Base-by-base conservation (phyloP, 768 basidiomycete species). In the Kwoniella dendrophila region DNA sequence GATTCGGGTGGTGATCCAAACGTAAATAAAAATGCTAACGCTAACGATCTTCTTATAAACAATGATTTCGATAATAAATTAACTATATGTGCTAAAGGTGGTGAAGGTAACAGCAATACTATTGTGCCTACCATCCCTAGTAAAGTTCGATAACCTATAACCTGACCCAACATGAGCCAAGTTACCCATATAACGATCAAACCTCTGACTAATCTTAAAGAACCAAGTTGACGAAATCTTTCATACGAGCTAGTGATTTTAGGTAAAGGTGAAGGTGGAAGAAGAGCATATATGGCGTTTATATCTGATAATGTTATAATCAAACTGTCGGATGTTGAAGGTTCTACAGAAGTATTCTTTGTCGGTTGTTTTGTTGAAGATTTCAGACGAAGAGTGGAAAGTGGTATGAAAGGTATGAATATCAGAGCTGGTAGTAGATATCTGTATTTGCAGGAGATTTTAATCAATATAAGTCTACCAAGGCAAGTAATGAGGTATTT, bases 21-120 rank as follows among this genome's bases (percentile, higher is more conserved):
- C 41, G 88, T 70, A 48, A 87, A 33, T 45, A 92, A 80, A 72
- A 90, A 92, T 3, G 88, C 86, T 4, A 85, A 64, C 68, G 87
- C 89, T 30, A 85, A 68, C 10, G 86, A 74, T 8, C 82, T 81
- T n/a, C 83, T 78, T 43, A 85, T 79, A 50, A 89, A 87, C n/a
- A 87, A 72, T 77, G 40, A 82, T 70, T 56, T 71, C 30, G 36
- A 70, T 24, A 74, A 68, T 78, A 77, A 72, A 67, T 22, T 76
- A 58, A 27, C 74, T 38, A 63, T 45, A 16, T 75, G 66, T 2
- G 70, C 68, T 7, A 75, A 38, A n/a, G 70, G 44, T 41, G 77
- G 75, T n/a, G 70, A 72, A 16, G 75, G 75, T 16, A 67, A 34
- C 24, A 77, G 67, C 1, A 78, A 53, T 45, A 77, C 20, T 16